Conservation (phyloP, 2,329 filamentous ascomycete species). For the Pestalotiopsis sp. region DNA sequence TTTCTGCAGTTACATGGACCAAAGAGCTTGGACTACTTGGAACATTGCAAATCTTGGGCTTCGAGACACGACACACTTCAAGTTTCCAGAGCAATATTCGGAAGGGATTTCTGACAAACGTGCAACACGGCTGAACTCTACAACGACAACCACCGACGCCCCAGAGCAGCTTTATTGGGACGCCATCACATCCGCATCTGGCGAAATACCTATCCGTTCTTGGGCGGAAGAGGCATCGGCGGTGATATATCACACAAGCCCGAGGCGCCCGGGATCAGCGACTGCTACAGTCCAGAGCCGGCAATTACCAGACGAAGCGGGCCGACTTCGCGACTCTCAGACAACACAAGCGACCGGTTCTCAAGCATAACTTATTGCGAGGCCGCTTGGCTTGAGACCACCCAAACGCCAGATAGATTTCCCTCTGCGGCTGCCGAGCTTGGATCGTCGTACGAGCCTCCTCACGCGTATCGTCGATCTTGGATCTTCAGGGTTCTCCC, state of each 20-base stretch:
- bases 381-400: not conserved
- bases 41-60: constrained; percentile 19
- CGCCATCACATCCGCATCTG: not conserved
- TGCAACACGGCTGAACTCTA: constrained; percentile 4
- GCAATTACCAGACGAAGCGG: not conserved
- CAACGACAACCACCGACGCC: not conserved
- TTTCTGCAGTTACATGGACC: constrained; percentile 24
- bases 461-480: not conserved
- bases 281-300: not conserved
- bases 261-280: not conserved
- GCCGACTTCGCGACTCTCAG: constrained; percentile 3
- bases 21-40: constrained; percentile 21
- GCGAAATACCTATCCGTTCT: not conserved
- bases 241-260: not conserved
- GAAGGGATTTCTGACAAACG: not conserved
- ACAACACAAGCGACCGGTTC: constrained; percentile 3
- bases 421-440: not conserved
- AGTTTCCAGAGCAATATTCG: not conserved
- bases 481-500: constrained; percentile 5
- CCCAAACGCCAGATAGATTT: not conserved
- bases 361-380: not conserved
- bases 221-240: not conserved
- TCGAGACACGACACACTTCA: constrained; percentile 10
- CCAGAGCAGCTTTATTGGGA: not conserved
- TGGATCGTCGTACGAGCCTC: not conserved